phyloP scores from a whole-genome alignment of 1,284 basidiomycete genomes.

The Pyrrhoderma noxium region DNA sequence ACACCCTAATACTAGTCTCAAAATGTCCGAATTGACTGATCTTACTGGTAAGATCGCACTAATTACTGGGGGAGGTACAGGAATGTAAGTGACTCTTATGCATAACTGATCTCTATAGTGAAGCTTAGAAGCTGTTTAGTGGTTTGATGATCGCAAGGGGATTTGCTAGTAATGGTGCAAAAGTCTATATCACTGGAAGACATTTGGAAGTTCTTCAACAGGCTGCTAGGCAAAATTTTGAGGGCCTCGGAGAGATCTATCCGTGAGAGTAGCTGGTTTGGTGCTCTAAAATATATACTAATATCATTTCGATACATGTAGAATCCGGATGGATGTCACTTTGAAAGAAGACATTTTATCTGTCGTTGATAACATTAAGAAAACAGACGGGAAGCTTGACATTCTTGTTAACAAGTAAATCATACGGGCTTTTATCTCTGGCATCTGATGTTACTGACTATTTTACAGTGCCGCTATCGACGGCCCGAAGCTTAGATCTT shows the following conservation, averaged over 20 bases:
- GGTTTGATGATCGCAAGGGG: conserved; percentile 37
- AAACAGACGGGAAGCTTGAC: conserved; percentile 27
- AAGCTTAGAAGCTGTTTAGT: conserved; percentile 1
- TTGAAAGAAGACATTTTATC: conserved; percentile 26
- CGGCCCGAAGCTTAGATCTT: conserved; percentile 17
- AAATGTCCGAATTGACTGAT: conserved; percentile 9
- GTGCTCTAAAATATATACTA: background rate
- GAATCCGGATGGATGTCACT: conserved; percentile 24
- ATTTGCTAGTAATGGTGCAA: conserved; percentile 37
- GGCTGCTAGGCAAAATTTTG: conserved; percentile 17
- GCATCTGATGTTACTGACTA: no score
- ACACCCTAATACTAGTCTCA: background rate
- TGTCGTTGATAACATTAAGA: conserved; percentile 23
- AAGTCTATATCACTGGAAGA: conserved; percentile 35
- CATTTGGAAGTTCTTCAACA: conserved; percentile 25
- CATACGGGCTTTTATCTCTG: no score
- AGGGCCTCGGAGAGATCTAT: background rate
- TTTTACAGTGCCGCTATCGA: conserved; percentile 22
- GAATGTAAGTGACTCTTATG: conserved; percentile 23
- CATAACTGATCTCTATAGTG: background rate
- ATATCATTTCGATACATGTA: background rate
- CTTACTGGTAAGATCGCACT: conserved; percentile 24
- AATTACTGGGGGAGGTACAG: conserved; percentile 30
- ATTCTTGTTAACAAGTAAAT: conserved; percentile 31
- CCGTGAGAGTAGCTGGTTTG: background rate